Conservation (phyloP, 371 early-diverging fungal genomes). For the Dichotomocladium elegans region DNA sequence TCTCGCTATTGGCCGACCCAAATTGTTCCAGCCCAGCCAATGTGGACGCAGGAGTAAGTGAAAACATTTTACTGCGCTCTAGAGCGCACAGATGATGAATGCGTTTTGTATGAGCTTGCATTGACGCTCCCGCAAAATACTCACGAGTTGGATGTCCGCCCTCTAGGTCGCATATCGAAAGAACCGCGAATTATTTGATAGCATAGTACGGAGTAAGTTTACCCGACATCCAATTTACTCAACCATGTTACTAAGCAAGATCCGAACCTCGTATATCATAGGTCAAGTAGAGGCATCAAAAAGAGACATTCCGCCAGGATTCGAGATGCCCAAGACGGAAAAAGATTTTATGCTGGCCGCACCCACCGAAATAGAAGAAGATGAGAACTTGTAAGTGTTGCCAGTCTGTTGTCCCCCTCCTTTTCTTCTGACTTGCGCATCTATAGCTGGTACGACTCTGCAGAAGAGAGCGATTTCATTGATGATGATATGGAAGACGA, state of each 20-base stretch:
- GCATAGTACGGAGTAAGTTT: constrained; percentile 57
- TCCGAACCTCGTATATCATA: constrained; percentile 9
- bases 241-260: too few species aligned
- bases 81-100: neutral
- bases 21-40: constrained; percentile 95
- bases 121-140: too few species aligned
- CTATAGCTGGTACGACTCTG: constrained; percentile 50
- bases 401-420: neutral
- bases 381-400: constrained; percentile 44
- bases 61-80: too few species aligned
- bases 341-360: constrained; percentile 43
- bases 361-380: constrained; percentile 42
- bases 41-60: constrained; percentile 61
- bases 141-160: too few species aligned
- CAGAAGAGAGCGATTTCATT: constrained; percentile 44
- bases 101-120: neutral
- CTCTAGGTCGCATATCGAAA: constrained; percentile 77
- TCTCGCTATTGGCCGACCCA: constrained; percentile 91
- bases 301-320: constrained; percentile 50
- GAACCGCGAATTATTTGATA: constrained; percentile 66
- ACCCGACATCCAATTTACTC: neutral
- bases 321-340: constrained; percentile 49
- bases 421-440: neutral
- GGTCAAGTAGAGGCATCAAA: constrained; percentile 54
- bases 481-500: constrained; percentile 28